These are phyloP conservation scores for Debaryomyces fabryi DNA, from an alignment of 1,139 yeast species.

Conservation along the genomic window DNA sequence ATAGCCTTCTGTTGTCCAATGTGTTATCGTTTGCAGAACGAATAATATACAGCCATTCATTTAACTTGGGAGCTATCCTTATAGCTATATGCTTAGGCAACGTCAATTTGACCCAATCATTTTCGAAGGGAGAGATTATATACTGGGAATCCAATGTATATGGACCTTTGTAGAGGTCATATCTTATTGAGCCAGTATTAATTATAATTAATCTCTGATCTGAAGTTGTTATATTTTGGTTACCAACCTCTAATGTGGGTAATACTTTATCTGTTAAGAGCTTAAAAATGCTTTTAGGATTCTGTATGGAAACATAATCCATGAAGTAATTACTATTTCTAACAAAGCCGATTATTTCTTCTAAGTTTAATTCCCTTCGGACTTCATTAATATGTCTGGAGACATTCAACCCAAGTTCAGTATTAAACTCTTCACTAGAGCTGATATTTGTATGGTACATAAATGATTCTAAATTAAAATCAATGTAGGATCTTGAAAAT, in stretches of 20 bases:
- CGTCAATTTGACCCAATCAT: constrained; percentile 68
- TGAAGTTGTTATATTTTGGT: constrained; percentile 10
- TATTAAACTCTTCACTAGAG: constrained; percentile 35
- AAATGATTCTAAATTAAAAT: constrained; percentile 75
- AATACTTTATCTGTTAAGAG: constrained; percentile 63
- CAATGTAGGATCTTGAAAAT: constrained; percentile 71
- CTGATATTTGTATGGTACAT: constrained; percentile 55
- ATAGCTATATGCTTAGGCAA: constrained; percentile 56
- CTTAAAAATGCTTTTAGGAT: constrained; percentile 60
- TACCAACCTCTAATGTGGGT: constrained; percentile 46
- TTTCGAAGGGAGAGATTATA: constrained; percentile 84
- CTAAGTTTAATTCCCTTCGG: constrained; percentile 56
- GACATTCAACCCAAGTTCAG: constrained; percentile 54
- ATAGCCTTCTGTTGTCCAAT: constrained; percentile 18
- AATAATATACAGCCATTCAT: constrained; percentile 50
- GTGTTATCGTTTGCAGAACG: constrained; percentile 11
- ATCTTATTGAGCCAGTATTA: constrained; percentile 89
- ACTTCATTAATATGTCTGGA: constrained; percentile 46
- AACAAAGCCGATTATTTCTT: constrained; percentile 63
- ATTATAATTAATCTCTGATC: constrained; percentile 64
- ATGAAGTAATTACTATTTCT: constrained; percentile 61
- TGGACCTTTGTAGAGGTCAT: constrained; percentile 84
- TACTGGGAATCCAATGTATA: constrained; percentile 81
- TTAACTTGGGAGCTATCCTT: constrained; percentile 50
- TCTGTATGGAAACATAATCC: constrained; percentile 68